phyloP scores from a whole-genome alignment of 345 rosid species.

The Eucalyptus tenuipes region DNA sequence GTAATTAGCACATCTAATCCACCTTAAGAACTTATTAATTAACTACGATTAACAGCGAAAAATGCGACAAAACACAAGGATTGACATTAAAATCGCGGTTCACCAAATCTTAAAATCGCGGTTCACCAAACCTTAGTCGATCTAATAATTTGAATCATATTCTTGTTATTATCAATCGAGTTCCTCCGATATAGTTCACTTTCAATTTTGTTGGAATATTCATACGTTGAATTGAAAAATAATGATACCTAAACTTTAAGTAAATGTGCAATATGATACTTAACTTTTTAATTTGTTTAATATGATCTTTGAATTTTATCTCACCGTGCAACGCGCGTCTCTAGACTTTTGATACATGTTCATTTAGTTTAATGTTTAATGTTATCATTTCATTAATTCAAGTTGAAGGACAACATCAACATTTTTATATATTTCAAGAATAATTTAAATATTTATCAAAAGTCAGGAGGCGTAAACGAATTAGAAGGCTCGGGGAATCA shows the following conservation, averaged over 20 bases:
- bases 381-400: no score
- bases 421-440: accelerated
- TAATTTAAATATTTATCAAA: no score
- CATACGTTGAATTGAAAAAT: background rate
- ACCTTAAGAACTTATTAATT: background rate
- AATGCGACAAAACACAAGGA: background rate
- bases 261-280: no score
- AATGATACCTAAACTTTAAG: no score
- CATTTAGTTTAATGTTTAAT: no score
- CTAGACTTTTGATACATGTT: no score
- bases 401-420: accelerated
- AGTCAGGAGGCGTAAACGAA: no score
- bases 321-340: no score
- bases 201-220: background rate
- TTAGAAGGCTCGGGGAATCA: accelerated
- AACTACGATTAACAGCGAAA: background rate
- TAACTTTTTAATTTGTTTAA: no score
- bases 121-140: background rate
- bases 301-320: accelerated
- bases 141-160: background rate
- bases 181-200: background rate
- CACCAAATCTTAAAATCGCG: background rate
- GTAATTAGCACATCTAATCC: background rate
- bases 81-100: background rate
- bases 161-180: background rate